These are phyloP conservation scores for Bocquillonia castaneifolia DNA, from an alignment of 441 rosid species.

Conservation along the genomic window DNA sequence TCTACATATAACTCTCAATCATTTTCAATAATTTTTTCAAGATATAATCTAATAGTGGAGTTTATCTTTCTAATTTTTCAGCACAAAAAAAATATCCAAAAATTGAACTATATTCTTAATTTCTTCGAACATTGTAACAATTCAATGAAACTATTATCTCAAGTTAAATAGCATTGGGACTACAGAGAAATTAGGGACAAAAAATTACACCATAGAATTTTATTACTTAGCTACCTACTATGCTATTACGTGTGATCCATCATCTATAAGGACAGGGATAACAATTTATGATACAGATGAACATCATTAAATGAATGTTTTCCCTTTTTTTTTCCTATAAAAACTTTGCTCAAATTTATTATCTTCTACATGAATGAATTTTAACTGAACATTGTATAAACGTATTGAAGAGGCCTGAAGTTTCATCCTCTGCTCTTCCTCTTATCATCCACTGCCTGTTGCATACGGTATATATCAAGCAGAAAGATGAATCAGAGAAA, in stretches of 20 bases:
- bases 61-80: too few relatives aligned
- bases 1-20: too few relatives aligned
- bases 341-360: conserved; percentile 25
- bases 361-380: conserved; percentile 25
- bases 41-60: too few relatives aligned
- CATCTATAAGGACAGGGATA: conserved; percentile 2
- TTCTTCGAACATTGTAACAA: background rate
- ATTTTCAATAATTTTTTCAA: too few relatives aligned
- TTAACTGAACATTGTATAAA: background rate
- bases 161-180: background rate
- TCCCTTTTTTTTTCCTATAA: background rate
- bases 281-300: background rate
- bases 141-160: background rate
- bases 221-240: background rate
- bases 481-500: conserved; percentile 4
- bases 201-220: background rate
- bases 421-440: conserved; percentile 57
- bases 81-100: too few relatives aligned
- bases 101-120: background rate
- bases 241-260: conserved; percentile 5
- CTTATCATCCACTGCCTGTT: conserved; percentile 72
- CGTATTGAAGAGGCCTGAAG: background rate
- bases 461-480: conserved; percentile 4
- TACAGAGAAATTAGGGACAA: background rate
- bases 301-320: conserved; percentile 1